A percentile compares a stretch with the other conserved stretches of the same genome.
Evolutionary conservation across 73 alveolate species (phyloP).

Genomic region (Blepharisma japonicum): DNA sequence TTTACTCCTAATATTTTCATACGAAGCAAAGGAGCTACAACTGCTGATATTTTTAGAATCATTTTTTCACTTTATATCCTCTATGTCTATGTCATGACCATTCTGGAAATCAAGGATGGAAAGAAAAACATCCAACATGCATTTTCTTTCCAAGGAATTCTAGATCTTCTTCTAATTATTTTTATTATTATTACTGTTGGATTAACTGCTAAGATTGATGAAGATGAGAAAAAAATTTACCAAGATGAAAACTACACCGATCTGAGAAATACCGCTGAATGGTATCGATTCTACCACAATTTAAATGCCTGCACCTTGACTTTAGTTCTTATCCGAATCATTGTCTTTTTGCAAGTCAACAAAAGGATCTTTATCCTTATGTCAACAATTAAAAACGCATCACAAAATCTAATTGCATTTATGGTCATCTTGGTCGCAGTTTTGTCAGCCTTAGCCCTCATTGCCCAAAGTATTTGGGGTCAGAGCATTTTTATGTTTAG

Average conservation of each 20-base stretch:
- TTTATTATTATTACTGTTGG: background rate
- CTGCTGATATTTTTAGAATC: slow-evolving; percentile 13
- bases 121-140: background rate
- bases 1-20: background rate
- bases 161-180: slow-evolving; percentile 1
- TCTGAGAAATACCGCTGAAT: background rate
- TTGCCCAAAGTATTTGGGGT: slow-evolving; percentile 24
- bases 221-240: background rate
- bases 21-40: background rate
- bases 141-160: background rate
- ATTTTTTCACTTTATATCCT: slow-evolving; percentile 21
- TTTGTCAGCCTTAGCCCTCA: background rate
- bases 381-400: background rate
- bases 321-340: background rate
- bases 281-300: slow-evolving; percentile 1
- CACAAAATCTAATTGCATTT: background rate
- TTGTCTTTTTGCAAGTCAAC: background rate
- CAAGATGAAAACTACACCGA: background rate
- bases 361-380: slow-evolving; percentile 2
- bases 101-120: slow-evolving; percentile 11
- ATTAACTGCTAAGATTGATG: background rate
- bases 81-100: background rate
- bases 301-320: background rate
- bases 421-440: background rate
- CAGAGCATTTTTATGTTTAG: background rate